phyloP scores from a whole-genome alignment of 441 rosid genomes.

The Mallotus japonicus region DNA sequence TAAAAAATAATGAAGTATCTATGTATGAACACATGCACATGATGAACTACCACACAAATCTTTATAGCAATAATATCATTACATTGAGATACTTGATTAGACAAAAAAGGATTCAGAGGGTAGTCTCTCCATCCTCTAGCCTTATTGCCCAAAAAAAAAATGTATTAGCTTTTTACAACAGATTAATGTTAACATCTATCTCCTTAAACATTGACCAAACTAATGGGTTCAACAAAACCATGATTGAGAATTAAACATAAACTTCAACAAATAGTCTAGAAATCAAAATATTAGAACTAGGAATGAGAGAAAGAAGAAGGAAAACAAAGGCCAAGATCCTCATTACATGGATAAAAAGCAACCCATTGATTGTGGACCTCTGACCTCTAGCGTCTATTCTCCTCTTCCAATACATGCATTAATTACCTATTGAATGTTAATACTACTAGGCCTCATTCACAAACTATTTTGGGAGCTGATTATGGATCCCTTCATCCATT shows the following conservation, averaged over 20 bases:
- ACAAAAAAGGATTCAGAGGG: not conserved
- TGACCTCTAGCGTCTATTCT: too few species aligned
- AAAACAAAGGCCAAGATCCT: conserved; percentile 1
- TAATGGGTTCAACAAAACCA: not conserved
- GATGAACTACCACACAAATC: not conserved
- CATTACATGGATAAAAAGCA: not conserved
- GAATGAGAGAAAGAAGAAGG: not conserved
- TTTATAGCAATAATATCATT: not conserved
- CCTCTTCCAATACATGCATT: too few species aligned
- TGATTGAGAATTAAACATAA: not conserved
- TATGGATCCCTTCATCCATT: not conserved
- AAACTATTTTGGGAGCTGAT: not conserved
- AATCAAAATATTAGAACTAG: not conserved
- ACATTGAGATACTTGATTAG: not conserved
- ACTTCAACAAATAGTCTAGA: not conserved
- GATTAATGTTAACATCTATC: not conserved
- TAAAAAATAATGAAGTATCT: conserved; percentile 2
- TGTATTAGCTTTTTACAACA: not conserved
- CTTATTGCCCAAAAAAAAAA: not conserved
- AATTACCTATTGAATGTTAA: not conserved
- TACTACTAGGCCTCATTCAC: not conserved
- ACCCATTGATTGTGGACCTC: not conserved
- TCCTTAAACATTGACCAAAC: not conserved
- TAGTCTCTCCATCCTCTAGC: not conserved
- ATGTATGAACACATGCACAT: not conserved